Conservation (phyloP, 331 rosid genomes). For the Pyracantha coccinea region DNA sequence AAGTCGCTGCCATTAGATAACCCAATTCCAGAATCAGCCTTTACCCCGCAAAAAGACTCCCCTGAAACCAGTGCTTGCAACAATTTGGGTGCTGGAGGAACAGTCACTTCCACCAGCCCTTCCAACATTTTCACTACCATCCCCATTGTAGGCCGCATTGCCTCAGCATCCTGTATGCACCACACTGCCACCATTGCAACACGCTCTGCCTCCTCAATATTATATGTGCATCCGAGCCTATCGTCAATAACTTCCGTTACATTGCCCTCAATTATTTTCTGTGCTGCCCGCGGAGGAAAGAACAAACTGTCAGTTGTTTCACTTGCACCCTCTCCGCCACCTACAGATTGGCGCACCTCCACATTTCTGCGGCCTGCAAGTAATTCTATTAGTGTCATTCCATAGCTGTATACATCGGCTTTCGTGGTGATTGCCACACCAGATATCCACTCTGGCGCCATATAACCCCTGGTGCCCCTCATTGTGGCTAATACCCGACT, state of each 20-base stretch:
- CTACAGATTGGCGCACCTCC: slow-evolving; percentile 37
- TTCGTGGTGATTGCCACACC: slow-evolving; percentile 78
- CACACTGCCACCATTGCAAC: slow-evolving; percentile 71
- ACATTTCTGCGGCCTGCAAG: slow-evolving; percentile 71
- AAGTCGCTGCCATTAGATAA: slow-evolving; percentile 23
- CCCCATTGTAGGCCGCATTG: slow-evolving; percentile 63
- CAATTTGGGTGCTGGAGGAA: slow-evolving; percentile 71
- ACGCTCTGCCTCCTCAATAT: slow-evolving; percentile 50
- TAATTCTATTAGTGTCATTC: slow-evolving; percentile 77
- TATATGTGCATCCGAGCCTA: slow-evolving; percentile 39
- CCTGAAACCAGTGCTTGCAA: slow-evolving; percentile 77
- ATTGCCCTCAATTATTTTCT: slow-evolving; percentile 52
- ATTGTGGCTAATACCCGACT: slow-evolving; percentile 72
- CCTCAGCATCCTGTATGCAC: slow-evolving; percentile 91
- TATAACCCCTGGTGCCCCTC: slow-evolving; percentile 91
- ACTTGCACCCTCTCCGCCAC: slow-evolving; percentile 23
- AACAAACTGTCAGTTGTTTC: slow-evolving; percentile 54
- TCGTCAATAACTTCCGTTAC: slow-evolving; percentile 46
- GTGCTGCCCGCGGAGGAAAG: slow-evolving; percentile 88
- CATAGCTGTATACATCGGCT: slow-evolving; percentile 88
- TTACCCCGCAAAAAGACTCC: slow-evolving; percentile 59
- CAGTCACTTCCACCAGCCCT: slow-evolving; percentile 50
- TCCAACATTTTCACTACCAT: slow-evolving; percentile 81
- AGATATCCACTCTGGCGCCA: slow-evolving; percentile 90
- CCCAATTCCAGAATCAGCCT: slow-evolving; percentile 32